These are phyloP conservation scores for Pichia thaimueangensis DNA, from an alignment of 805 yeast species.

Conservation along the genomic window DNA sequence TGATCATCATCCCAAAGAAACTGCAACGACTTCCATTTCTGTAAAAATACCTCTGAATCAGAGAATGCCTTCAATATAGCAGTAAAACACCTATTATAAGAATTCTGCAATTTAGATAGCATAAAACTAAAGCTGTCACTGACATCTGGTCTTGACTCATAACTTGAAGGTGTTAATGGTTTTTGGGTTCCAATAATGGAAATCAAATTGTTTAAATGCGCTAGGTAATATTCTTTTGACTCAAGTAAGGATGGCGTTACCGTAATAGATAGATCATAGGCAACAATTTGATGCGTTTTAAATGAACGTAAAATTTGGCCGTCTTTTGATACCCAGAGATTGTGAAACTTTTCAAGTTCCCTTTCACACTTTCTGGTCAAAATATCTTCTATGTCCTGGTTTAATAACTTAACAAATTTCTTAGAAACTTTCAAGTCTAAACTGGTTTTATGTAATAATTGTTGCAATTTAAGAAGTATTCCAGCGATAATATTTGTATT, in stretches of 20 bases:
- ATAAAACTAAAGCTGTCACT: background rate
- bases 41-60: background rate
- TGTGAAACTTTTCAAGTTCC: constrained; percentile 8
- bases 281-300: constrained; percentile 30
- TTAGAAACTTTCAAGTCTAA: too few species aligned
- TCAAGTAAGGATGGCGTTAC: constrained; percentile 36
- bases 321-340: constrained; percentile 22
- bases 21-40: constrained; percentile 49
- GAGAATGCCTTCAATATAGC: background rate
- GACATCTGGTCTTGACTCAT: constrained; percentile 1
- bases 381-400: constrained; percentile 25
- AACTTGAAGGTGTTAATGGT: constrained; percentile 18
- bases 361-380: constrained; percentile 26
- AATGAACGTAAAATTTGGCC: background rate
- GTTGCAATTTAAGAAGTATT: constrained; percentile 30
- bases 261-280: constrained; percentile 33
- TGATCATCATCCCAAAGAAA: constrained; percentile 52
- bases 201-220: constrained; percentile 21
- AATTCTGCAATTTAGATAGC: background rate
- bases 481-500: constrained; percentile 13
- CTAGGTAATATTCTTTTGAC: constrained; percentile 30
- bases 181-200: constrained; percentile 24
- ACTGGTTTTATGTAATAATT: too few species aligned
- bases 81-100: background rate
- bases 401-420: constrained; percentile 29